phyloP scores from a whole-genome alignment of 2,329 filamentous ascomycete genomes.

The Aureobasidium sp. region DNA sequence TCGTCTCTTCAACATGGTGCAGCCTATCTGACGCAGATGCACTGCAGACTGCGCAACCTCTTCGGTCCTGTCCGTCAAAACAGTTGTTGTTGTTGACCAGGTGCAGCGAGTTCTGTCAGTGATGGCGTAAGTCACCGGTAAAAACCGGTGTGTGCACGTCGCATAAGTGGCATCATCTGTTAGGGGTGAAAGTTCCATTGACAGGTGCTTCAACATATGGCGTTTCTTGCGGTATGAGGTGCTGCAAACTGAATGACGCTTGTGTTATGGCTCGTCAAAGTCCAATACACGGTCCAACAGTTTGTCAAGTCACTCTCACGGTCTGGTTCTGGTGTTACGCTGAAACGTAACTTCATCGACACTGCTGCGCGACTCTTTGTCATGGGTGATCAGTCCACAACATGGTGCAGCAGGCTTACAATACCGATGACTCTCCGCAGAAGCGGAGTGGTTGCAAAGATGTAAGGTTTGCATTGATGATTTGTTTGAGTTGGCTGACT shows the following conservation, averaged over 20 bases:
- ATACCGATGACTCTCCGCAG: neutral
- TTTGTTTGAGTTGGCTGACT: neutral
- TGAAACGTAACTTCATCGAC: neutral
- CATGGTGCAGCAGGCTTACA: neutral
- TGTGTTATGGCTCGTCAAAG: neutral
- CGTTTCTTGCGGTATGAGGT: neutral
- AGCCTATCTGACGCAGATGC: neutral
- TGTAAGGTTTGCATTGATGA: neutral
- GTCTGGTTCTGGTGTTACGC: neutral
- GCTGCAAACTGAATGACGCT: neutral
- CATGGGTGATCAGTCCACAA: neutral
- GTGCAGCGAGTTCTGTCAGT: neutral
- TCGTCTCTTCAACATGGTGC: slow-evolving; percentile 2
- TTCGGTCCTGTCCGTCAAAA: slow-evolving; percentile 1
- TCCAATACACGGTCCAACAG: neutral
- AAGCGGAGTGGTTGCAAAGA: neutral
- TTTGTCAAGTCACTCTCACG: neutral
- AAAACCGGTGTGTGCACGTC: neutral
- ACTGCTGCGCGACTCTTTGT: neutral
- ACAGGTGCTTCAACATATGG: neutral
- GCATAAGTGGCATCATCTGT: neutral
- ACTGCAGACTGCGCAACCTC: neutral
- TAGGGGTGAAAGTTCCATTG: neutral
- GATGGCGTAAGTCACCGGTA: neutral
- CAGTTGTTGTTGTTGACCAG: neutral